phyloP scores from a whole-genome alignment of 73 alveolate species.

The Paramecium sonneborni region DNA sequence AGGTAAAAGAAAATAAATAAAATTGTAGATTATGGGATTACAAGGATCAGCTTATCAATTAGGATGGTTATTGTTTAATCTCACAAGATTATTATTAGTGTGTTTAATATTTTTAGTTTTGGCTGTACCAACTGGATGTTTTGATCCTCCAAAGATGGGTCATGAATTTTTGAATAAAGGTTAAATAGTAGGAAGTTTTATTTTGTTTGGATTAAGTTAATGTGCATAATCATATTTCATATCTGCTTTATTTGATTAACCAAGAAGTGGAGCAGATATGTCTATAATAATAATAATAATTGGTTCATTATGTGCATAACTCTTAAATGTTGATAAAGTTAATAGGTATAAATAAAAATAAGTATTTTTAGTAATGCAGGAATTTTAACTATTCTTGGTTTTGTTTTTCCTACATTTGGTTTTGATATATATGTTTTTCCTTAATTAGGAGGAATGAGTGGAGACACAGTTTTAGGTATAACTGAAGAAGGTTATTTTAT shows the following conservation, averaged over 20 bases:
- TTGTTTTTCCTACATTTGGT: not conserved
- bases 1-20: not conserved
- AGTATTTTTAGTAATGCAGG: not conserved
- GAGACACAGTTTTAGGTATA: not conserved
- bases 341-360: not conserved
- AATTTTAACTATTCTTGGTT: not conserved
- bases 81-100: not conserved
- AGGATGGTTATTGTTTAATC: not conserved
- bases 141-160: not conserved
- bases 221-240: not conserved
- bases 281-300: not conserved
- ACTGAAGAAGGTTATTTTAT: not conserved
- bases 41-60: not conserved
- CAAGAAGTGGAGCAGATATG: slow-evolving; percentile 38
- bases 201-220: slow-evolving; percentile 4
- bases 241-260: slow-evolving; percentile 4
- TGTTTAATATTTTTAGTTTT: not conserved
- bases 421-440: not conserved
- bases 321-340: not conserved
- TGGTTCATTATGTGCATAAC: slow-evolving; percentile 7
- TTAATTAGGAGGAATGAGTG: not conserved
- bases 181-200: not conserved
- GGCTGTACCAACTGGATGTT: not conserved
- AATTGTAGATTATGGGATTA: slow-evolving; percentile 16
- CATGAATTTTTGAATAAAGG: not conserved